These are phyloP conservation scores for Mycena leptocephala DNA, from an alignment of 768 basidiomycete genomes.

Conservation along the genomic window DNA sequence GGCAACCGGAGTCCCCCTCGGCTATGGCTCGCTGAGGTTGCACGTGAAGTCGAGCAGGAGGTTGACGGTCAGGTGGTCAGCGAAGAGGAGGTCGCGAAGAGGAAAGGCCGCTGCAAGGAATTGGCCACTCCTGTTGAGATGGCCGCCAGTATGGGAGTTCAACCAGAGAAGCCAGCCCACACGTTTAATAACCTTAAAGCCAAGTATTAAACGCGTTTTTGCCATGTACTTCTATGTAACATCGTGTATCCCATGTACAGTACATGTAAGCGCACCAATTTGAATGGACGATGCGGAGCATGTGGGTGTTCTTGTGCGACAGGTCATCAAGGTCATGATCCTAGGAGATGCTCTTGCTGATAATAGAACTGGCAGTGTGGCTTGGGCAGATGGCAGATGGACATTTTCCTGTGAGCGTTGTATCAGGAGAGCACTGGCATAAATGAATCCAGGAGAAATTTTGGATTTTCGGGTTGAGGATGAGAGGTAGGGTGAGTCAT, in stretches of 20 bases:
- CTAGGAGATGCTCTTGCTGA: too few relatives aligned
- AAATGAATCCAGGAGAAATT: too few relatives aligned
- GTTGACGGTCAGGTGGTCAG: constrained; percentile 72
- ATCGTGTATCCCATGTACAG: background rate
- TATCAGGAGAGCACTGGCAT: background rate
- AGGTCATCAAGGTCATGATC: background rate
- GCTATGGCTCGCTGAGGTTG: constrained; percentile 68
- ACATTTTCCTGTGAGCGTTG: background rate
- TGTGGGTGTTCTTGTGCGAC: background rate
- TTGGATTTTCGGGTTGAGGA: too few relatives aligned
- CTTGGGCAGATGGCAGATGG: background rate
- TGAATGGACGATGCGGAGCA: too few relatives aligned
- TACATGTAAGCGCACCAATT: background rate
- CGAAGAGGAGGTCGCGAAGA: constrained; percentile 76
- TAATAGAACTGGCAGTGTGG: background rate
- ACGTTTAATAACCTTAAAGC: constrained; percentile 17
- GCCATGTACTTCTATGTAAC: constrained; percentile 16
- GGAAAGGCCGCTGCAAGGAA: constrained; percentile 50
- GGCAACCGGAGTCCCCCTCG: constrained; percentile 65
- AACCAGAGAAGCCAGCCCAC: background rate
- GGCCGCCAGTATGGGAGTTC: constrained; percentile 27
- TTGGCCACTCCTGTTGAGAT: constrained; percentile 9
- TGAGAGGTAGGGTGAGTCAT: too few relatives aligned
- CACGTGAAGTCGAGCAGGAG: constrained; percentile 74
- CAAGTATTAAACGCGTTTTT: constrained; percentile 13